Evolutionary conservation across 352 stramenopile species (phyloP), one percentile per base, ranked within the genome.

Genomic region (Thalassiosira allenii): DNA sequence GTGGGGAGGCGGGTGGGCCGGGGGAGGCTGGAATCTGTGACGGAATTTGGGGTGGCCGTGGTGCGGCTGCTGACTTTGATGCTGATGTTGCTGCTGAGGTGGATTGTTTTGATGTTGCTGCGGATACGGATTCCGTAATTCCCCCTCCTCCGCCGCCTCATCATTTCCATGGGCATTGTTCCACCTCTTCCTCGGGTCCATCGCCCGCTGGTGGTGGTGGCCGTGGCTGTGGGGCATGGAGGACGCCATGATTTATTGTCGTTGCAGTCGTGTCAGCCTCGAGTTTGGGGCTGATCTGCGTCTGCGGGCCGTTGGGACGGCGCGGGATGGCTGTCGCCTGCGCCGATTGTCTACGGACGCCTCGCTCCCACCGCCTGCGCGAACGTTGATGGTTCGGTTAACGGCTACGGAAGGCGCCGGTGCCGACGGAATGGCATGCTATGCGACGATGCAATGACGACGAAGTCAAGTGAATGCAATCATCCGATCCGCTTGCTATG

Each of bases 11-110:
- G 64, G 4, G 30, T 34, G 11, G 29, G 51, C 17, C 57, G 25
- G 56, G 4, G 56, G 67, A 32, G 43, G 64, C 49, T 81, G 43
- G 57, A 81, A 81, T 58, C 73, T 30, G 59, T 74, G 54, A 30
- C 63, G 64, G 23, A 74, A 69, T 52, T 71, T 68, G 17, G 37
- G 54, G 54, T 75, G 53, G n/a, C 54, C 25, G 34, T 22, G 29
- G 27, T 44, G 54, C 8, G 11, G 20, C 4, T 64, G 54, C 0
- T 63, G 54, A 17, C 41, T 23, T 0, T 41, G 54, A 43, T 43
- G 54, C 30, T 64, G 29, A 0, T 43, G 25, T 47, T 59, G 30
- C 51, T 32, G 29, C 32, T 29, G 53, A 1, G 25, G 23, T 56
- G 6, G 54, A 22, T 20, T 56, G 6, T 29, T 8, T 56, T 67